A percentile compares a stretch with the other conserved stretches of the same genome.
phyloP scores from a whole-genome alignment of 208 protist species.

The Entamoeba moshkovskii region DNA sequence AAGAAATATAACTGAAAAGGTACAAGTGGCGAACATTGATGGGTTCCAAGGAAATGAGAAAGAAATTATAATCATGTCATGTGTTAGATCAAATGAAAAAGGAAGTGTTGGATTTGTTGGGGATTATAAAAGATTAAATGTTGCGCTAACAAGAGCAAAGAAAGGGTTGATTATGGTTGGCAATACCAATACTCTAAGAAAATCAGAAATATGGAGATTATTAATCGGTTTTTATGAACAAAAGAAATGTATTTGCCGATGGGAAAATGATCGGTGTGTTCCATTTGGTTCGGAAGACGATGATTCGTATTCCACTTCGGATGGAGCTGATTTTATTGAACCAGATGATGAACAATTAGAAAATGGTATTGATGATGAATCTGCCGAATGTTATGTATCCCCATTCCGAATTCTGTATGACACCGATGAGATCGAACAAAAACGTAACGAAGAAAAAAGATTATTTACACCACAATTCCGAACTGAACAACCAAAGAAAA shows the following conservation, averaged over 20 bases:
- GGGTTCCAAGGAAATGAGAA: slow-evolving; percentile 85
- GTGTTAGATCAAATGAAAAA: slow-evolving; percentile 78
- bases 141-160: slow-evolving; percentile 78
- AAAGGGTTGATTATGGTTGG: slow-evolving; percentile 81
- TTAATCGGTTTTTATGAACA: not conserved
- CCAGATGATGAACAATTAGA: too few relatives aligned
- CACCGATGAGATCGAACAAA: too few relatives aligned
- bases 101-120: slow-evolving; percentile 80
- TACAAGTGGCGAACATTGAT: slow-evolving; percentile 74
- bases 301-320: too few relatives aligned
- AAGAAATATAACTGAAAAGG: slow-evolving; percentile 53
- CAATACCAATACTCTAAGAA: slow-evolving; percentile 63
- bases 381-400: too few relatives aligned
- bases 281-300: too few relatives aligned
- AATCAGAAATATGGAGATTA: not conserved
- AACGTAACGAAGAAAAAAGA: too few relatives aligned
- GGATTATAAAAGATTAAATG: slow-evolving; percentile 79
- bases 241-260: not conserved
- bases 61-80: slow-evolving; percentile 88
- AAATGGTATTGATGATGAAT: too few relatives aligned
- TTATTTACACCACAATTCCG: too few relatives aligned
- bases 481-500: too few relatives aligned
- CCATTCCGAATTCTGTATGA: too few relatives aligned
- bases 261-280: not conserved
- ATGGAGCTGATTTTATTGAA: too few relatives aligned